These are phyloP conservation scores for Croton laevigatus DNA, from an alignment of 441 rosid species.

Conservation along the genomic window DNA sequence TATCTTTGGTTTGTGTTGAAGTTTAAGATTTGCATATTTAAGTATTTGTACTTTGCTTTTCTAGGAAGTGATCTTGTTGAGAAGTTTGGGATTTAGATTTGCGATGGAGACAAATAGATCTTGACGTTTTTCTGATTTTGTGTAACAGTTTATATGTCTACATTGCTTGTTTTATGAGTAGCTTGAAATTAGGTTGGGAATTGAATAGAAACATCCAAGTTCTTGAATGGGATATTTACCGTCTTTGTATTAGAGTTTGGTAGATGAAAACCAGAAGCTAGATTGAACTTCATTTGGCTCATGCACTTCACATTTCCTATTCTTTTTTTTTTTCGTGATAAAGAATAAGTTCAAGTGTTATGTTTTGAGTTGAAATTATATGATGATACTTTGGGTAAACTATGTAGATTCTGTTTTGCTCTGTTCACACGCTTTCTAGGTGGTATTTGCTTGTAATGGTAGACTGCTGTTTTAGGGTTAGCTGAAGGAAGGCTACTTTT, in stretches of 20 bases:
- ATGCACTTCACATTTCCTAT: not conserved
- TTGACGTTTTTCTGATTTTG: slow-evolving; percentile 7
- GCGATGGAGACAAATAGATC: slow-evolving; percentile 12
- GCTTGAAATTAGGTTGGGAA: not conserved
- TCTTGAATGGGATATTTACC: not conserved
- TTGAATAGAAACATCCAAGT: not conserved
- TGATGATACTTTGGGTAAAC: not conserved
- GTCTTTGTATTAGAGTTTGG: slow-evolving; percentile 1
- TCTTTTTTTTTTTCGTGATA: not conserved
- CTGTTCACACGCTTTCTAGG: not conserved
- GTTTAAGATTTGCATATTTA: slow-evolving; percentile 4
- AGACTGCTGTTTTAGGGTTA: not conserved
- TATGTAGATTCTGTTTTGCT: not conserved
- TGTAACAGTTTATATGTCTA: not conserved
- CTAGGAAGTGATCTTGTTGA: not conserved
- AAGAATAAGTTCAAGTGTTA: not conserved
- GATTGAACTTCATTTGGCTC: slow-evolving; percentile 1
- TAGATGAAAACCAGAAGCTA: not conserved
- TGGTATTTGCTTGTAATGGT: not conserved
- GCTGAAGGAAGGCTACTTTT: not conserved
- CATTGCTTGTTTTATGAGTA: slow-evolving; percentile 2
- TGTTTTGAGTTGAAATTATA: slow-evolving; percentile 5
- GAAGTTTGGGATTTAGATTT: slow-evolving; percentile 15
- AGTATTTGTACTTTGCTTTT: slow-evolving; percentile 1
- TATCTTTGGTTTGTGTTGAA: not conserved